A percentile compares a stretch with the other conserved stretches of the same genome.
Evolutionary conservation across 192 early-diverging fungal genomes (phyloP).

Genomic region (Dissophora ornata): DNA sequence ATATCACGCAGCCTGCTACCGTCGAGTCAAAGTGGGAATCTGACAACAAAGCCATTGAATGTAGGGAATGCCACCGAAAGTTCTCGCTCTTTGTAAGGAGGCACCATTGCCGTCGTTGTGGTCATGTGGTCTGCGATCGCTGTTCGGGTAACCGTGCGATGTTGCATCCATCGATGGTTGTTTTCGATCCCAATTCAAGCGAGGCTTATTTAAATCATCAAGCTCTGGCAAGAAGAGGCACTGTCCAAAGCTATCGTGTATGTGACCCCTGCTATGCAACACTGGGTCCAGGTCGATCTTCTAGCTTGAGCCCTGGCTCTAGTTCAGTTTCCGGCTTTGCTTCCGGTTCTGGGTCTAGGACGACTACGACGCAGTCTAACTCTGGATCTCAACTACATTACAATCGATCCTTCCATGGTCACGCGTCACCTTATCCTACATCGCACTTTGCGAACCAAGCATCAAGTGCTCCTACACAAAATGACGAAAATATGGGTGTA

Average conservation of each 20-base stretch:
- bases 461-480: background rate
- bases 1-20: conserved; percentile 10
- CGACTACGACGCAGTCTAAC: background rate
- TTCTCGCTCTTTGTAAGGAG: conserved; percentile 84
- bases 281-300: conserved; percentile 13
- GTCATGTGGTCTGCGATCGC: conserved; percentile 82
- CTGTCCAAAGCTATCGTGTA: conserved; percentile 49
- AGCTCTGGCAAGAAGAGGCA: conserved; percentile 19
- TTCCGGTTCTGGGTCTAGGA: conserved; percentile 18
- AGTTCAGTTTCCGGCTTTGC: conserved; percentile 13
- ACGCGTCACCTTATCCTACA: background rate
- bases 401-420: conserved; percentile 13
- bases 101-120: conserved; percentile 95
- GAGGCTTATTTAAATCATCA: conserved; percentile 46
- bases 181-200: conserved; percentile 57
- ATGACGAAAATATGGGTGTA: conserved; percentile 17
- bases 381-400: conserved; percentile 14
- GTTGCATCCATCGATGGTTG: conserved; percentile 60
- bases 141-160: conserved; percentile 74
- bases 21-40: conserved; percentile 78
- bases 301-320: conserved; percentile 5
- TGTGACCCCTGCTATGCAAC: conserved; percentile 44
- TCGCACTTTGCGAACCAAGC: background rate
- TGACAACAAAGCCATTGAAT: conserved; percentile 74
- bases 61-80: conserved; percentile 72